Conservation (phyloP, 257 asterid genomes). For the Misopates orontium region DNA sequence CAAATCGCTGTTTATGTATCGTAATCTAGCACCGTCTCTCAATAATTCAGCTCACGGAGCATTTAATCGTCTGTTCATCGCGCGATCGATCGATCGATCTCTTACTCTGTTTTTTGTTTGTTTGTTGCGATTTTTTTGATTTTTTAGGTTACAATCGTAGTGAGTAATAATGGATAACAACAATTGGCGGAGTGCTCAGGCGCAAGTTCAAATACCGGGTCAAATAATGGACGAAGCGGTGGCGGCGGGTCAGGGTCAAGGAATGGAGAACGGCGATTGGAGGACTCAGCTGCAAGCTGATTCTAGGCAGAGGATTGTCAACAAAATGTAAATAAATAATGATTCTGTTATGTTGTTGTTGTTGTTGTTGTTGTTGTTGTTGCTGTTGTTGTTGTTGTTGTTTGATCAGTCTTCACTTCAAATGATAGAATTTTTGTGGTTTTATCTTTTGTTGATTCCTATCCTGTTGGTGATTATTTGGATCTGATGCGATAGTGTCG, state of each 20-base stretch:
- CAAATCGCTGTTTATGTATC: too few relatives aligned
- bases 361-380: too few relatives aligned
- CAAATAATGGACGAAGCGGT: slow-evolving; percentile 46
- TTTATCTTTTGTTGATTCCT: too few relatives aligned
- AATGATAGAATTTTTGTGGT: neutral
- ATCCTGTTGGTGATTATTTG: neutral
- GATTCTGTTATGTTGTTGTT: too few relatives aligned
- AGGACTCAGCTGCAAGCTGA: slow-evolving; percentile 57
- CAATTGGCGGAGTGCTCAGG: slow-evolving; percentile 11
- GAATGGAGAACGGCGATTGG: slow-evolving; percentile 74
- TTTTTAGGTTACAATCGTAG: neutral
- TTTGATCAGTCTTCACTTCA: neutral
- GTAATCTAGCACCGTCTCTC: too few relatives aligned
- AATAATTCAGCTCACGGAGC: too few relatives aligned
- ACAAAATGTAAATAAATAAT: slow-evolving; percentile 9
- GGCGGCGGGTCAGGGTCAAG: slow-evolving; percentile 30
- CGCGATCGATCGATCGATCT: too few relatives aligned
- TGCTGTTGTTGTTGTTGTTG: too few relatives aligned
- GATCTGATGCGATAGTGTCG: neutral
- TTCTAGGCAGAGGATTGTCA: slow-evolving; percentile 22
- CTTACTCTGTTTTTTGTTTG: too few relatives aligned
- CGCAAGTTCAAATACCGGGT: slow-evolving; percentile 36
- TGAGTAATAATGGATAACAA: neutral
- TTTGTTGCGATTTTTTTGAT: too few relatives aligned
- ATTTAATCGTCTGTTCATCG: too few relatives aligned